Base-by-base conservation (phyloP, 2,329 filamentous ascomycete species). In the Stagonosporopsis rhizophila region DNA sequence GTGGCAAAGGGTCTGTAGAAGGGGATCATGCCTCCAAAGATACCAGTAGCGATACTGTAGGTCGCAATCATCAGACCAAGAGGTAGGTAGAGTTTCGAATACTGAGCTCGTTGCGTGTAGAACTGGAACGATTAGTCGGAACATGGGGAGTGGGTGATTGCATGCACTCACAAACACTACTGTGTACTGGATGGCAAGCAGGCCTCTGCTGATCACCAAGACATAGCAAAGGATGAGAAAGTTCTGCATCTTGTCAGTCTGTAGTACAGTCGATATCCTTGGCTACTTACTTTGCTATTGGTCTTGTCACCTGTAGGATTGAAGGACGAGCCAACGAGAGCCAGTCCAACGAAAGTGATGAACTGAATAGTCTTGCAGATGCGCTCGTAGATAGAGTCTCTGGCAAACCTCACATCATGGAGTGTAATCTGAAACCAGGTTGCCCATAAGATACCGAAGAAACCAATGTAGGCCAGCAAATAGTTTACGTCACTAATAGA, bases 361-460 rank as follows among this genome's bases (percentile, higher is more conserved):
- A 76, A 75, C 46, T 77, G 75, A 1, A 73, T 46, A 3, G 68
- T 68, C 58, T 76, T 77, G 69, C 73, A 76, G 7, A 62, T 52
- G 7, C 75, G 69, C 64, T 77, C 74, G 52, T 75, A 77, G 2
- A 76, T 62, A 11, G 68, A 72, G 46, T 77, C 74, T 45, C 74
- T 65, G 2, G 74, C 72, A 57, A 77, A 77, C 1, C 74, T 71
- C n/a, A 76, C 74, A 70, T 77, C 75, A 56, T 76, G 72, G 4
- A 77, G 67, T 12, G 72, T 75, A 44, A 76, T 69, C 52, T 77
- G 73, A 54, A 76, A 76, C 75, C 75, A 77, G 9, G 59, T 68
- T 6, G 68, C 69, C 75, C 75, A 77, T 9, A 77, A 52, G 34
- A 77, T 72, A 23, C 69, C 72, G 42, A 76, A 76, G 61, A 77